A percentile compares a stretch with the other conserved stretches of the same genome.
Evolutionary conservation across 2,329 filamentous ascomycete species (phyloP).

Genomic region (Pyrenophora teres): DNA sequence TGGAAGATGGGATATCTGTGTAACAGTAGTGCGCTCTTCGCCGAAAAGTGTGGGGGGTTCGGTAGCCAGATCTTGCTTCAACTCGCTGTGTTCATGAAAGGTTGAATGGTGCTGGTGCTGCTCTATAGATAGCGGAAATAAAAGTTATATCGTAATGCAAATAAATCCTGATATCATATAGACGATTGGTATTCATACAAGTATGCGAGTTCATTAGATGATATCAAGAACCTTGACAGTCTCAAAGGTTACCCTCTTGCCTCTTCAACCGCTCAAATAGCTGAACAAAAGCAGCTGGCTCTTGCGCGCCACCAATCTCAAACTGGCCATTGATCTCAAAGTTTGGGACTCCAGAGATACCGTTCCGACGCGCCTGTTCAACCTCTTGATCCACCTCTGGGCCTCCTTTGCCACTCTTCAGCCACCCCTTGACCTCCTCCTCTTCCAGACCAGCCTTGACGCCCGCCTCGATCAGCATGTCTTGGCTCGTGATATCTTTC

Average conservation of each 20-base stretch:
- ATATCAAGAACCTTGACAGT: not conserved
- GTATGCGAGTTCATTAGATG: not conserved
- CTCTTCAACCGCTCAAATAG: constrained; percentile 66
- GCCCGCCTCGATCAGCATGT: constrained; percentile 49
- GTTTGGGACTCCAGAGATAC: constrained; percentile 72
- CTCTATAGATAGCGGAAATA: too few relatives aligned
- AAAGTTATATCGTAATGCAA: too few relatives aligned
- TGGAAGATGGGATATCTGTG: too few relatives aligned
- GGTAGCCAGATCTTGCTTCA: too few relatives aligned
- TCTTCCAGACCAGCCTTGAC: constrained; percentile 52
- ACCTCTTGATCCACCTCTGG: constrained; percentile 55
- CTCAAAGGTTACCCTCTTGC: constrained; percentile 35
- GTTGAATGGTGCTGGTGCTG: too few relatives aligned
- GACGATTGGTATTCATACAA: too few relatives aligned
- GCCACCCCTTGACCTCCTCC: constrained; percentile 51
- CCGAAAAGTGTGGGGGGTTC: too few relatives aligned
- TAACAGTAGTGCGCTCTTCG: too few relatives aligned
- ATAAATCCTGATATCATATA: too few relatives aligned
- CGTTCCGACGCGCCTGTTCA: constrained; percentile 50
- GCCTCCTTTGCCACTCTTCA: constrained; percentile 52
- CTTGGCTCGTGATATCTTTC: constrained; percentile 52
- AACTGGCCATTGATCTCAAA: constrained; percentile 73
- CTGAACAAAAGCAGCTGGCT: constrained; percentile 68
- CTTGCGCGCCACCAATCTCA: constrained; percentile 73
- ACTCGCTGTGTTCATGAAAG: too few relatives aligned